phyloP scores from a whole-genome alignment of 345 rosid genomes.

The Viola odorata region DNA sequence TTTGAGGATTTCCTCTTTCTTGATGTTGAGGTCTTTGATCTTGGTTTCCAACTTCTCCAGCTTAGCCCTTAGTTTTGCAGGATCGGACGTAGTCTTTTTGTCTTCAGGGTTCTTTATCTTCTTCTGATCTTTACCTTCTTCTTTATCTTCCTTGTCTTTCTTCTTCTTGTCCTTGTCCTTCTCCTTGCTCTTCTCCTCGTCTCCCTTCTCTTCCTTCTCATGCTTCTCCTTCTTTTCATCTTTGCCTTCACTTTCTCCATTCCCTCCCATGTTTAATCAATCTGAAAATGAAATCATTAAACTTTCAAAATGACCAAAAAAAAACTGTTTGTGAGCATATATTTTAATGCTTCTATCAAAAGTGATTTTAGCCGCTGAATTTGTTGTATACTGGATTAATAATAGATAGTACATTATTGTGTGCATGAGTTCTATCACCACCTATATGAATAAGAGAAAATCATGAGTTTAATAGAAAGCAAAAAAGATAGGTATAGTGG shows the following conservation, averaged over 20 bases:
- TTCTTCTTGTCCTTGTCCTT: neutral
- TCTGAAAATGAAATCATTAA: neutral
- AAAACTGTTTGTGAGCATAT: no score
- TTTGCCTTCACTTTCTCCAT: constrained; percentile 25
- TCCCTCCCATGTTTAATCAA: constrained; percentile 13
- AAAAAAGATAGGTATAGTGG: no score
- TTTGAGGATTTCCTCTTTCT: constrained; percentile 54
- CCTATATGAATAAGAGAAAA: no score
- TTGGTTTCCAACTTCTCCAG: constrained; percentile 60
- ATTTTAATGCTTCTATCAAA: no score
- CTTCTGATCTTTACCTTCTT: constrained; percentile 41
- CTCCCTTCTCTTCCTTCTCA: constrained; percentile 15
- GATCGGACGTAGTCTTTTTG: constrained; percentile 35
- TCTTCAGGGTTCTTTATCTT: constrained; percentile 65
- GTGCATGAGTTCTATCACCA: no score
- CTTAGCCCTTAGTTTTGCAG: constrained; percentile 52
- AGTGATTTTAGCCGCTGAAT: no score
- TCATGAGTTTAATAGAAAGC: no score
- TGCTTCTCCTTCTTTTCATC: constrained; percentile 29
- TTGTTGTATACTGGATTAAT: no score
- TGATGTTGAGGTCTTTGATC: constrained; percentile 43
- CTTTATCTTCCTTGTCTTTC: constrained; percentile 34
- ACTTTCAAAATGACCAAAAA: no score
- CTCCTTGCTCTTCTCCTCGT: constrained; percentile 31
- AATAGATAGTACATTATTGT: no score